A percentile compares a stretch with the other conserved stretches of the same genome.
These are phyloP conservation scores for Orobanche coerulescens DNA, from an alignment of 257 asterid species.

Conservation along the genomic window DNA sequence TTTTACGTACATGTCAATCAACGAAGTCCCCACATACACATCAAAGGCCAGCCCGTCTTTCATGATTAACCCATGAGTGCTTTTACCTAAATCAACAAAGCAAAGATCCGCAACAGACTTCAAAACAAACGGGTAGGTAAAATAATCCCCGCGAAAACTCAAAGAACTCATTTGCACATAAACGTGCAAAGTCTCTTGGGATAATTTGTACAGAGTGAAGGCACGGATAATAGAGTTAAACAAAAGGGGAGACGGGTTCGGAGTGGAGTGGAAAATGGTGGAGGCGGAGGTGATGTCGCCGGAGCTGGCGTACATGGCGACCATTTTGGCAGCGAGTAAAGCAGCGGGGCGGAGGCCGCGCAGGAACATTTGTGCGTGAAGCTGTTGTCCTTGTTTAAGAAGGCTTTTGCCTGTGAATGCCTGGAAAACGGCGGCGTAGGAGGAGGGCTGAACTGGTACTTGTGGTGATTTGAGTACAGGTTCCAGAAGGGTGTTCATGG, in stretches of 20 bases:
- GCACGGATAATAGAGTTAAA: constrained; percentile 80
- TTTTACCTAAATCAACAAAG: constrained; percentile 31
- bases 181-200: constrained; percentile 26
- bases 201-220: constrained; percentile 35
- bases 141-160: constrained; percentile 55
- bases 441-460: constrained; percentile 28
- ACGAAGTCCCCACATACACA: constrained; percentile 57
- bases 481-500: constrained; percentile 34
- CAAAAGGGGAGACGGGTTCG: constrained; percentile 35
- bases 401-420: constrained; percentile 48
- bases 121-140: constrained; percentile 77
- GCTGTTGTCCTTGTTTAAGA: constrained; percentile 60
- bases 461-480: constrained; percentile 30
- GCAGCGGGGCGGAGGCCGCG: constrained; percentile 47
- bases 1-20: constrained; percentile 71
- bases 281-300: constrained; percentile 65
- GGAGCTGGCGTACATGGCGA: constrained; percentile 92
- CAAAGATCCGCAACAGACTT: constrained; percentile 48
- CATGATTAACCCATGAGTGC: constrained; percentile 47
- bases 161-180: constrained; percentile 37
- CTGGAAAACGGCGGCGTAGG: constrained; percentile 54
- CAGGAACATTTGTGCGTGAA: constrained; percentile 58
- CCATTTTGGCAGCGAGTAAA: constrained; percentile 68
- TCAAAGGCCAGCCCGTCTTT: constrained; percentile 53
- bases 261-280: constrained; percentile 33